Evolutionary conservation across 1,284 basidiomycete genomes (phyloP), one percentile per base, ranked within the genome.

Genomic region (Puccinia coronata): DNA sequence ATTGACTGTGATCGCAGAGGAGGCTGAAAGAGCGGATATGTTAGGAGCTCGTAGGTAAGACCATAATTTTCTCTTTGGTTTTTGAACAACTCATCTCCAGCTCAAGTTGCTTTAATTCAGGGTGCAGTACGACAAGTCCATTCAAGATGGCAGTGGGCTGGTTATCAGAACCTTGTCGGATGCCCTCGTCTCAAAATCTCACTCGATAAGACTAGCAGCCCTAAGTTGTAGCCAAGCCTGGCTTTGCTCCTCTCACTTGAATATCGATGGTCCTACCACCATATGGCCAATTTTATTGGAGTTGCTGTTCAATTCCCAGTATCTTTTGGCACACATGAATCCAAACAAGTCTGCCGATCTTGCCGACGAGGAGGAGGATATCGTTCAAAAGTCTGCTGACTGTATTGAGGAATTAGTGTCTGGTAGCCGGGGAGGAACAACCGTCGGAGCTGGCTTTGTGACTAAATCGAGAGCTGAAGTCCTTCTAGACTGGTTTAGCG

Each of bases 11-110:
- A 83, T 82, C 53, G 83, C 85, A 28, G 85, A 85, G 80, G 82
- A 85, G 70, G 83, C 84, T 25, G 79, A 82, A 47, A 72, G 84
- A 55, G 84, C 85, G 20, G 84, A 85, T 51, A 59, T 85, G n/a
- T 81, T 83, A 0, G 84, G 83, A 0, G 83, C 75, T 34, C 83
- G 83, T 49, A 82, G 83, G 85, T 84, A 49, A 31, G 83, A 67
- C 14, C 18, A 20, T 3, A 53, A 39, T 36, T 31, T 3, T 28
- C 16, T 41, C 8, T 0, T 36, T 31, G 8, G 16, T 23, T 23
- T 20, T 16, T 47, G 18, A 47, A 34, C 25, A 14, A 31, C 23
- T 12, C 16, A 43, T 8, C 14, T 36, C 25, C 67, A 28, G 31
- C n/a, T 51, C 31, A 47, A 67, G 49, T 39, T n/a, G 61, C 43